These are phyloP conservation scores for Priceomyces medius DNA, from an alignment of 805 yeast genomes.

Conservation along the genomic window DNA sequence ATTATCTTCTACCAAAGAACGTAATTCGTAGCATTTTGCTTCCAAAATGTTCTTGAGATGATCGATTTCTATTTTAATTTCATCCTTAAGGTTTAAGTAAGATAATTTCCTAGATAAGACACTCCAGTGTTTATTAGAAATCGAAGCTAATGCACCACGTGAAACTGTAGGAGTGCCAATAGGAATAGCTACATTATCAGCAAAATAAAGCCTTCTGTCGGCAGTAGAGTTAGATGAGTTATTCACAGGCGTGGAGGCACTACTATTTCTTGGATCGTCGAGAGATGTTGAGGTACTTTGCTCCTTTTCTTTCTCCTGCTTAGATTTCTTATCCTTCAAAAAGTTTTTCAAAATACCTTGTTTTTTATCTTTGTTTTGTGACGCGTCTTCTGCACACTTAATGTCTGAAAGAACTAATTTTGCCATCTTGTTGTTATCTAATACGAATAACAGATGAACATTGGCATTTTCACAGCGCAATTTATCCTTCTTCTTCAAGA, in stretches of 20 bases:
- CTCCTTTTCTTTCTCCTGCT: conserved; percentile 19
- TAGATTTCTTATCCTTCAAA: conserved; percentile 21
- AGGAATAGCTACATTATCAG: conserved; percentile 11
- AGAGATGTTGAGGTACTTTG: not conserved
- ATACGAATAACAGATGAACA: conserved; percentile 40
- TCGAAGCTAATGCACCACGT: conserved; percentile 37
- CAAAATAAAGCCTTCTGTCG: conserved; percentile 2
- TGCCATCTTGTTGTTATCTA: conserved; percentile 53
- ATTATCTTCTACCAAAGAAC: conserved; percentile 57
- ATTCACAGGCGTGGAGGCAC: conserved; percentile 13
- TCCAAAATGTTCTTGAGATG: conserved; percentile 70
- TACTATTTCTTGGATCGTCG: not conserved
- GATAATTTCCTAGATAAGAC: conserved; percentile 48
- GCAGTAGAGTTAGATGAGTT: conserved; percentile 17
- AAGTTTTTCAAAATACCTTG: conserved; percentile 25
- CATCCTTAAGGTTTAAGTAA: conserved; percentile 54
- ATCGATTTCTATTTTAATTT: conserved; percentile 52
- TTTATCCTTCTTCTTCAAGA: conserved; percentile 26
- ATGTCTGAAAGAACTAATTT: conserved; percentile 44
- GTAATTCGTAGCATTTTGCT: conserved; percentile 64
- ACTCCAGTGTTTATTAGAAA: conserved; percentile 40
- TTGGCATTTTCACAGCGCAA: conserved; percentile 41
- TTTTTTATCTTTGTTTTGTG: conserved; percentile 9
- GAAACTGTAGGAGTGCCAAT: conserved; percentile 47
- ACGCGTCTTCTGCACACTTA: conserved; percentile 35